Conservation (phyloP, 2,329 filamentous ascomycete genomes). For the Colletotrichum cuscutae region DNA sequence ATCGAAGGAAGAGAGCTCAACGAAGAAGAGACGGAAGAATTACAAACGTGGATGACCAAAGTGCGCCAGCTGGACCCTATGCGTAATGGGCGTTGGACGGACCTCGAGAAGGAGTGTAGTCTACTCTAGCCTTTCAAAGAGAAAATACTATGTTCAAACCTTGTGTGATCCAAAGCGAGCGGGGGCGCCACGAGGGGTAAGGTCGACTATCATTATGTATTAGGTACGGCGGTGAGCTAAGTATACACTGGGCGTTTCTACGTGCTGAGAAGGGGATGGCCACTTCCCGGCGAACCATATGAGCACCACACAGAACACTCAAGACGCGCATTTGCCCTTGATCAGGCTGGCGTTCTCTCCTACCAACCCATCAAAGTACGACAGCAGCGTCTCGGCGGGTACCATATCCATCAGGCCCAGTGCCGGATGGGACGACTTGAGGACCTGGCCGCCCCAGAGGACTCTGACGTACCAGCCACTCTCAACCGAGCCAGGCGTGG, state of each 20-base stretch:
- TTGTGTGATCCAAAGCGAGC: background rate
- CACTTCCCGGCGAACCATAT: constrained; percentile 19
- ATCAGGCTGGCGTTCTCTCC: constrained; percentile 62
- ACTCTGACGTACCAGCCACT: constrained; percentile 69
- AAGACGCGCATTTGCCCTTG: constrained; percentile 44
- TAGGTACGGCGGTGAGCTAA: constrained; percentile 4
- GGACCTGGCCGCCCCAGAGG: constrained; percentile 74
- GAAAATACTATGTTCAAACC: background rate
- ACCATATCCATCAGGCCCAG: constrained; percentile 79
- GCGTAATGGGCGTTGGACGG: constrained; percentile 79
- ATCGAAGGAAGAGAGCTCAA: constrained; percentile 57
- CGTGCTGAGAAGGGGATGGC: background rate
- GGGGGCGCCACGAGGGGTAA: background rate
- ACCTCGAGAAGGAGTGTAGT: constrained; percentile 60
- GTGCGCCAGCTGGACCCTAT: constrained; percentile 79
- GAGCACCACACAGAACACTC: constrained; percentile 32
- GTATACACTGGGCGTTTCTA: background rate
- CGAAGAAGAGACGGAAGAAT: constrained; percentile 53
- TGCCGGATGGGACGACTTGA: constrained; percentile 74
- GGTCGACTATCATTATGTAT: constrained; percentile 13
- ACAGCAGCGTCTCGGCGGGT: constrained; percentile 70
- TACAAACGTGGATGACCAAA: constrained; percentile 70
- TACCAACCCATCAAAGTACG: constrained; percentile 77
- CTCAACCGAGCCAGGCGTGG: constrained; percentile 13
- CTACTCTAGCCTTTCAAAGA: background rate